Evolutionary conservation across 1,284 basidiomycete genomes (phyloP), one percentile per base, ranked within the genome.

Genomic region (Naganishia albida): DNA sequence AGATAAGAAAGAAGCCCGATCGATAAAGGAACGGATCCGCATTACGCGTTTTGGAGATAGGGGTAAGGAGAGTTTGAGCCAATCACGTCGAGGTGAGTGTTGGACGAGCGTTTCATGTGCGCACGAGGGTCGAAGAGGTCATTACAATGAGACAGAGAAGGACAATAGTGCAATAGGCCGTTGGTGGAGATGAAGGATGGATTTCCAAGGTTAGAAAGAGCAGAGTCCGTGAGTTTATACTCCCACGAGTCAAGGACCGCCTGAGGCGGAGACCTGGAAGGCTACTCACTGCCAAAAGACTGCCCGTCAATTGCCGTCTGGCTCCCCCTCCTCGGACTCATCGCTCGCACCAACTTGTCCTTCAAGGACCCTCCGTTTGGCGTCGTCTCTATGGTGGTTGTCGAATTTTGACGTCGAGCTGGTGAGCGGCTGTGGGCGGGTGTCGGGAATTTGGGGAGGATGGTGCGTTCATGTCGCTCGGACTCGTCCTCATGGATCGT

Each of bases 231-330:
- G 13, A 60, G 57, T 28, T 26, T 18, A 40, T 23, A 7, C 20
- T 26, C 15, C 16, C 2, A 20, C 16, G 2, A n/a, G 42, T 15
- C 23, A 15, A 48, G 20, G 7, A 48, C 15, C 12, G 12, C 18
- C 23, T 7, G 15, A 18, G 10, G 2, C 26, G 25, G 4, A 30
- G 39, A 43, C 40, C 13, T 12, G 54, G 54, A 60, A 42, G 16
- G 10, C 15, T 39, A 67, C 70, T 60, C 64, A 68, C 66, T 52
- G 38, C 65, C 70, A 49, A 67, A 67, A 42, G 67, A 68, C 38
- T 60, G 49, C 34, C 67, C 51, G 28, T 44, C 40, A 26, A 42
- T 42, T 42, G 38, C 63, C 46, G 50, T 52, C 44, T 57, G 48
- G 42, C 67, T 54, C 20, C 63, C 54, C 20, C 63, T 26, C 46